Evolutionary conservation across 1,284 basidiomycete species (phyloP), one percentile per base, ranked within the genome.

Genomic region (Ustanciosporium gigantosporum): DNA sequence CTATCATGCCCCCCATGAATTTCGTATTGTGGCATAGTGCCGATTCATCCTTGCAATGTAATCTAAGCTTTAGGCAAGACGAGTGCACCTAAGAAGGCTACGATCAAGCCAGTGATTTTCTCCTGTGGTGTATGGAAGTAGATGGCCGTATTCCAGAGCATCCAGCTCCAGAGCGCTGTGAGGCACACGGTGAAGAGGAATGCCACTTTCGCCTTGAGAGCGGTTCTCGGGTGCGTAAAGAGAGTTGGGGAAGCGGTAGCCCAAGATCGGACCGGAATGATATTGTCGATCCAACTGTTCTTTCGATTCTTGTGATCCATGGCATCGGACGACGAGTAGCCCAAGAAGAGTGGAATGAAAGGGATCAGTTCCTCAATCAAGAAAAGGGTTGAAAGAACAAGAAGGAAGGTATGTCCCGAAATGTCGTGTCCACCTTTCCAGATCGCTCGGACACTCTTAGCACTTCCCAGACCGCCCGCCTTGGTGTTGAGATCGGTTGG

Each of bases 101-200:
- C 44, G 24, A 74, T 22, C 45, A 88, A 87, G 2, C 93, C 93
- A 1, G 87, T 85, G 29, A 90, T 58, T 80, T 97, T 96, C 81
- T 96, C 93, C 21, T 83, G 79, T 0, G 90, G 88, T 5, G 87
- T 84, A 74, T 97, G 93, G 81, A 94, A 96, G 79, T 91, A 96
- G 14, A 95, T 80, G 37, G 88, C 86, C 14, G 93, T 96, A 41
- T 88, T 88, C 59, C 84, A 84, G 9, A 84, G 80, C 72, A 90
- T 89, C 77, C 89, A 84, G 29, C 88, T 70, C 86, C 89, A 91
- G 3, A 89, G 76, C 0, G 57, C 81, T 19, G 93, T 77, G 23
- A 95, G 75, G 1, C 76, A 78, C 8, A 35, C 83, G 83, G 47
- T 80, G 64, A 37, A 45, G 3, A 27, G 27, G 11, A 70, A 42